Conservation (phyloP, 2,329 filamentous ascomycete genomes). For the Cryphonectria naterciae region DNA sequence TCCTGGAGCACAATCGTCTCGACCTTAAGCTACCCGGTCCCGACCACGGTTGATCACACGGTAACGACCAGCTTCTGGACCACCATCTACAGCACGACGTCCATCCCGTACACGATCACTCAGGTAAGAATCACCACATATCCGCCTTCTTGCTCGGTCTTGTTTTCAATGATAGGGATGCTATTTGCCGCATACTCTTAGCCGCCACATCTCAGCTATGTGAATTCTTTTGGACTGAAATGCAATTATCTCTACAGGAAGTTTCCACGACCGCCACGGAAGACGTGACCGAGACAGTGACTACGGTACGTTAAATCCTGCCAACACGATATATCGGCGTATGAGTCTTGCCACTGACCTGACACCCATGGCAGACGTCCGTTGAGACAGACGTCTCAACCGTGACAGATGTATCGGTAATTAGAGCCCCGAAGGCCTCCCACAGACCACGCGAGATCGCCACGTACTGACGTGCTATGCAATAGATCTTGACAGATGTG, state of each 20-base stretch:
- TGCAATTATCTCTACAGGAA: background rate
- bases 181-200: background rate
- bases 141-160: background rate
- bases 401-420: background rate
- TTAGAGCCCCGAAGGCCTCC: background rate
- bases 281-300: background rate
- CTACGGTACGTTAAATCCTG: background rate
- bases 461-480: background rate
- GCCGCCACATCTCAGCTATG: background rate
- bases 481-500: background rate
- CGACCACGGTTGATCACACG: conserved; percentile 8
- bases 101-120: conserved; percentile 4
- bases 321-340: background rate
- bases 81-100: background rate
- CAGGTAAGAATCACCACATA: background rate
- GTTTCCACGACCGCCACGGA: background rate
- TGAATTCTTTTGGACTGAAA: background rate
- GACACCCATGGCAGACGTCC: background rate
- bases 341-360: background rate
- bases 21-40: conserved; percentile 8
- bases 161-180: background rate
- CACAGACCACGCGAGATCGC: background rate
- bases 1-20: conserved; percentile 1
- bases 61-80: background rate
- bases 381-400: background rate